These are phyloP conservation scores for Stephanodiscus triporus DNA, from an alignment of 108 stramenopile genomes.

Conservation along the genomic window DNA sequence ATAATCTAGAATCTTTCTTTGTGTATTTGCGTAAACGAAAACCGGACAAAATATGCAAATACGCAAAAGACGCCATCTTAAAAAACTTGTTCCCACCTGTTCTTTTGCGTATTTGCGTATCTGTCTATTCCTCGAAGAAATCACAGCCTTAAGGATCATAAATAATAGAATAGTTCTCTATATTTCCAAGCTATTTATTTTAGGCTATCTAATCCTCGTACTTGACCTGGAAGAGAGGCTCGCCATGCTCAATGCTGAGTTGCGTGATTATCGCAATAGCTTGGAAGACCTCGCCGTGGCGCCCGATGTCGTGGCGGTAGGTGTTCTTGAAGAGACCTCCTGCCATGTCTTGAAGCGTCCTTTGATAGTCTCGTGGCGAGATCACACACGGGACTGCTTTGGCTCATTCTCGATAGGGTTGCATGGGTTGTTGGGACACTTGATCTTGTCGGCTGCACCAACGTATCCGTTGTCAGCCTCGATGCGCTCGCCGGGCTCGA, in stretches of 20 bases:
- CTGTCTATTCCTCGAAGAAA: no score
- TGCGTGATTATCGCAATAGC: background rate
- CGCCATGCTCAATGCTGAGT: background rate
- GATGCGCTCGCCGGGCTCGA: constrained; percentile 16
- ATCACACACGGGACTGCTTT: constrained; percentile 4
- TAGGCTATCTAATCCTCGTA: constrained; percentile 2
- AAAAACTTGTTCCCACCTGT: no score
- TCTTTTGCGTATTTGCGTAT: no score
- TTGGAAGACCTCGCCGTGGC: background rate
- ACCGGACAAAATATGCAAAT: no score
- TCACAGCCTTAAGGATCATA: no score
- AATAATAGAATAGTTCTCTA: no score
- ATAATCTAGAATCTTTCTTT: no score
- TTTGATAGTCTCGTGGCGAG: constrained; percentile 44
- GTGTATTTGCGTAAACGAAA: no score
- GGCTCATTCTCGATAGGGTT: background rate
- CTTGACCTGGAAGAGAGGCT: background rate
- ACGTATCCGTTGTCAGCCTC: constrained; percentile 40
- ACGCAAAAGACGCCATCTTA: no score
- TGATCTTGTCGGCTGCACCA: constrained; percentile 6
- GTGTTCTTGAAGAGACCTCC: constrained; percentile 5
- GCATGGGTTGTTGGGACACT: constrained; percentile 9
- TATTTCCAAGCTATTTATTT: no score
- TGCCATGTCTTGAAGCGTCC: constrained; percentile 29
- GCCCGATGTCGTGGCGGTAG: constrained; percentile 18